Evolutionary conservation across 108 stramenopile species (phyloP).

Genomic region (Stephanodiscus triporus): DNA sequence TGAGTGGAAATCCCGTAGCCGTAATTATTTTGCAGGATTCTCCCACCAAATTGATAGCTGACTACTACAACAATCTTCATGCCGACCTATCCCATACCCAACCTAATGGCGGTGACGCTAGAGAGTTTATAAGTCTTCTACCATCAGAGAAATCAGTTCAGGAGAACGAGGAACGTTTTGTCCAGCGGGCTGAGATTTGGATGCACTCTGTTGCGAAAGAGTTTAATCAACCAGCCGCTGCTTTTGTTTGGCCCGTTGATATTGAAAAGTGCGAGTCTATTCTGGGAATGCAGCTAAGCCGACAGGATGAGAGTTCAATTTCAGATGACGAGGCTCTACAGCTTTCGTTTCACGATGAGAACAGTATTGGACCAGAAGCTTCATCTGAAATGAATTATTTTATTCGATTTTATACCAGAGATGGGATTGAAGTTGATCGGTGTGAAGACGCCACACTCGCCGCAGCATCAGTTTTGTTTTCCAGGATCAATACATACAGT

Average conservation of each 20-base stretch:
- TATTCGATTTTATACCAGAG: constrained; percentile 70
- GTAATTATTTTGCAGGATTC: constrained; percentile 72
- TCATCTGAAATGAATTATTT: constrained; percentile 42
- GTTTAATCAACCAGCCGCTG: constrained; percentile 93
- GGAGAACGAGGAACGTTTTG: constrained; percentile 6
- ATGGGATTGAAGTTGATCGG: constrained; percentile 75
- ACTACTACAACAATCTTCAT: neutral
- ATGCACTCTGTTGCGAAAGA: constrained; percentile 88
- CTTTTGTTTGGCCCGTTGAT: constrained; percentile 76
- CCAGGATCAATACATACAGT: constrained; percentile 52
- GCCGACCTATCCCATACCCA: neutral
- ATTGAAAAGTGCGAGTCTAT: neutral
- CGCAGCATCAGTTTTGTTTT: constrained; percentile 65
- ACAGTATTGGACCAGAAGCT: neutral
- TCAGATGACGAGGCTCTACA: constrained; percentile 14
- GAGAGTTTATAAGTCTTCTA: constrained; percentile 6
- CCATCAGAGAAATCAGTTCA: constrained; percentile 4
- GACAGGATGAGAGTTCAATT: constrained; percentile 5
- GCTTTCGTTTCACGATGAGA: neutral
- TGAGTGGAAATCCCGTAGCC: constrained; percentile 95
- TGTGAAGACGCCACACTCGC: constrained; percentile 96
- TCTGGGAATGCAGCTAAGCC: neutral
- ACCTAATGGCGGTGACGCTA: constrained; percentile 19
- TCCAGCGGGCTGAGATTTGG: constrained; percentile 54
- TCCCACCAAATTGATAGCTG: constrained; percentile 28